A percentile compares a stretch with the other conserved stretches of the same genome.
Conservation (phyloP, 2,329 filamentous ascomycete species). For the Thelonectria olida region DNA sequence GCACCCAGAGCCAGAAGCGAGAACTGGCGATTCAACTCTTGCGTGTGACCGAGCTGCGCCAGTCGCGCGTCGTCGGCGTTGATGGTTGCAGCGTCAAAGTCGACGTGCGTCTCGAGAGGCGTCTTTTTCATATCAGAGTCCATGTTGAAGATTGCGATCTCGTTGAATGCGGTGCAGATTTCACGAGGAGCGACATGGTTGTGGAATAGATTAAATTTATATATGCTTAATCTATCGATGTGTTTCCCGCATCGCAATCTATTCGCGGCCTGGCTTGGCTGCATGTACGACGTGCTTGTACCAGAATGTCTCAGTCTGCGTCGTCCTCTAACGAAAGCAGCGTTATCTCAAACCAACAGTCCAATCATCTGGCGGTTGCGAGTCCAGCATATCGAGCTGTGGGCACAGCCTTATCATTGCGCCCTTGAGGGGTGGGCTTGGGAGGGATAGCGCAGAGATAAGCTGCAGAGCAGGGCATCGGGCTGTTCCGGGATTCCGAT, state of each 20-base stretch:
- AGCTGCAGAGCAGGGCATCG: neutral
- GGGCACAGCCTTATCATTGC: neutral
- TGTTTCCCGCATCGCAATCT: neutral
- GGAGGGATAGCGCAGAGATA: neutral
- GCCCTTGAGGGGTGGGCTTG: too few species aligned
- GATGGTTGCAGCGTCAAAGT: neutral
- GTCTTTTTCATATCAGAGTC: neutral
- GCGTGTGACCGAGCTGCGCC: constrained; percentile 41
- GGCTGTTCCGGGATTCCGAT: neutral
- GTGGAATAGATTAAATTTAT: neutral
- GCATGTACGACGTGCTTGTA: neutral
- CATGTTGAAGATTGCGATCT: too few species aligned
- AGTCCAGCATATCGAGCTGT: neutral
- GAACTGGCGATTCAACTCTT: constrained; percentile 46
- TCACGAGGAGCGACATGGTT: neutral
- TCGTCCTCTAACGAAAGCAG: neutral
- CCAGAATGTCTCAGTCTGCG: neutral
- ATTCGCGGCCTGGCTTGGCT: neutral
- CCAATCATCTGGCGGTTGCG: neutral
- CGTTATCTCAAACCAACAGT: neutral
- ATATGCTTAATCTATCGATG: neutral
- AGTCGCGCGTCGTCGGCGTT: constrained; percentile 42
- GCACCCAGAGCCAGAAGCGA: constrained; percentile 54
- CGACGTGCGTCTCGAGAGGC: neutral
- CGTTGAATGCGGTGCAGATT: too few species aligned